Base-by-base conservation (phyloP, 225 moss, liverwort and hornwort species). In the Takakia lepidozioides region DNA sequence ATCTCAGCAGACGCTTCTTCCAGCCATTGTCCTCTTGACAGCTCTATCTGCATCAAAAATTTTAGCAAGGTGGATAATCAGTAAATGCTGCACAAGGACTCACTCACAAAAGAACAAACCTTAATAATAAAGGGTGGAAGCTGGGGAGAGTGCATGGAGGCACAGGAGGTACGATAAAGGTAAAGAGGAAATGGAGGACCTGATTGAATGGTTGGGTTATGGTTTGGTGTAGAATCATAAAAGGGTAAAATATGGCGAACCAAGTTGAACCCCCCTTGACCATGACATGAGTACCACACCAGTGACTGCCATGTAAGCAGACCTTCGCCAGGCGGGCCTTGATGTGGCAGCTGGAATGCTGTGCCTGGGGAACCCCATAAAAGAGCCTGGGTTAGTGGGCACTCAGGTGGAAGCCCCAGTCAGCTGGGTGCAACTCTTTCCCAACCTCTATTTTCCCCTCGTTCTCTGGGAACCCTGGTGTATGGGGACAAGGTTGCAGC, bases 1-100 rank as follows among this genome's bases (percentile, higher is more conserved):
- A 86, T 82, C 67, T 82, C 76, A 24, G 55, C 62, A 59, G 79
- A 86, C 46, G 82, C 86, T 60, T 74, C 76, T 42, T 73, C 75
- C 10, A 86, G 65, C 86, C 86, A 82, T 43, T 62, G 65, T 9
- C 57, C 65, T 18, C 76, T 63, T 26, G 63, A 69, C 11, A 17
- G 46, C 2, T 75, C 75, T 38, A 86, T 54, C 82, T 86, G 59
- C 29, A 20, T 8, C 23, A n/a, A n/a, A n/a, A n/a, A n/a, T n/a
- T n/a, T n/a, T n/a, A n/a, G n/a, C n/a, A n/a, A n/a, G n/a, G n/a
- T n/a, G n/a, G n/a, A n/a, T n/a, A n/a, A n/a, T n/a, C n/a, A n/a
- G n/a, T n/a, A n/a, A n/a, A n/a, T n/a, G n/a, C n/a, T n/a, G n/a
- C n/a, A n/a, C n/a, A n/a, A n/a, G n/a, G n/a, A n/a, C n/a, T n/a